These are phyloP conservation scores for Yamadazyma diospyri DNA, from an alignment of 1,139 yeast species.

Conservation along the genomic window DNA sequence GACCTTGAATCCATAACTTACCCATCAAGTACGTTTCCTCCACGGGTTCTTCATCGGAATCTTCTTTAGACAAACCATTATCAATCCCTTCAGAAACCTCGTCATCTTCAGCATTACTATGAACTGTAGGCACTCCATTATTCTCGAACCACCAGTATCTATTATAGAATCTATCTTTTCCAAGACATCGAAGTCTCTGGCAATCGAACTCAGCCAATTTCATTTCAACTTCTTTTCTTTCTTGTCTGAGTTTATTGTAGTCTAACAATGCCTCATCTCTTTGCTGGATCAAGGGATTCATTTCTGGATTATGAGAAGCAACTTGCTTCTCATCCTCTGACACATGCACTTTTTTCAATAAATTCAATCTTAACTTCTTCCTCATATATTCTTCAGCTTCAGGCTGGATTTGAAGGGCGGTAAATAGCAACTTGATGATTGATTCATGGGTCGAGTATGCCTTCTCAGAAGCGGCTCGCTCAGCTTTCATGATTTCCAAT, in stretches of 20 bases:
- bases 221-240: conserved; percentile 52
- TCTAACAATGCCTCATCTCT: conserved; percentile 38
- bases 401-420: conserved; percentile 1
- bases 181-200: conserved; percentile 74
- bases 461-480: conserved; percentile 47
- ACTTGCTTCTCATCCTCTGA: conserved; percentile 48
- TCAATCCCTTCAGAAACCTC: conserved; percentile 30
- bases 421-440: conserved; percentile 5
- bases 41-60: conserved; percentile 36
- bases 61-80: conserved; percentile 31
- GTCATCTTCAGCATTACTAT: conserved; percentile 35
- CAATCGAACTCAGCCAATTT: conserved; percentile 65
- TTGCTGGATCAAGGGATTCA: conserved; percentile 40
- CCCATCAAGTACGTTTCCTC: conserved; percentile 80
- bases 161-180: conserved; percentile 80
- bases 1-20: conserved; percentile 91
- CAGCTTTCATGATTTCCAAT: conserved; percentile 63
- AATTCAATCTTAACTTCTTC: conserved; percentile 29
- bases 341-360: conserved; percentile 35
- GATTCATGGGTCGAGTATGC: conserved; percentile 44
- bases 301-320: conserved; percentile 44
- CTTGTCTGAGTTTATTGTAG: conserved; percentile 42
- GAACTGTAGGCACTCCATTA: conserved; percentile 70
- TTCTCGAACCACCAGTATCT: conserved; percentile 95
- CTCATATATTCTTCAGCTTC: conserved; percentile 19